These are phyloP conservation scores for Marasmius oreades DNA, from an alignment of 1,284 basidiomycete species.

Conservation along the genomic window DNA sequence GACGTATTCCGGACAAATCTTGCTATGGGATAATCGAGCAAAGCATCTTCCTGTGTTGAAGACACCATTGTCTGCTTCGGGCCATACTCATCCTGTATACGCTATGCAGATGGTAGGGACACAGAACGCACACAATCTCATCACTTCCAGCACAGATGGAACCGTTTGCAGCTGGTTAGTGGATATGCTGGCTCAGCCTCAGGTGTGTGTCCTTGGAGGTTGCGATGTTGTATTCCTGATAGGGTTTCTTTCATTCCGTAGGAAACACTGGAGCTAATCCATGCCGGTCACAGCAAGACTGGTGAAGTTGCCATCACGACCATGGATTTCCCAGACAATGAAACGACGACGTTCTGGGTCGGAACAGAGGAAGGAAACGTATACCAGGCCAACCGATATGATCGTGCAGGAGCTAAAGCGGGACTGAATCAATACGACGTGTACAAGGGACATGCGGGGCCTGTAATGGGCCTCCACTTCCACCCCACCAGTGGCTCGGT, in stretches of 20 bases:
- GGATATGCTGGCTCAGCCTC: slow-evolving; percentile 97
- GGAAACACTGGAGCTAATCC: slow-evolving; percentile 88
- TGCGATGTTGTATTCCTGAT: neutral
- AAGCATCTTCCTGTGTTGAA: slow-evolving; percentile 95
- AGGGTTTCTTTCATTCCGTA: slow-evolving; percentile 26
- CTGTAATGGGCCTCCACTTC: slow-evolving; percentile 92
- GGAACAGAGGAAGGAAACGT: slow-evolving; percentile 98
- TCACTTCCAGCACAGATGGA: slow-evolving; percentile 95
- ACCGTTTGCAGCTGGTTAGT: slow-evolving; percentile 97
- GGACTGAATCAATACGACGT: slow-evolving; percentile 90
- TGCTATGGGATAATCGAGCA: slow-evolving; percentile 98
- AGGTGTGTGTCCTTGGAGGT: slow-evolving; percentile 45
- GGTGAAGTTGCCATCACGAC: slow-evolving; percentile 93
- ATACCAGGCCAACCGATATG: slow-evolving; percentile 94
- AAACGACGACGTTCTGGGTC: slow-evolving; percentile 94
- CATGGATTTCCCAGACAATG: slow-evolving; percentile 90
- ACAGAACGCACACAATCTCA: slow-evolving; percentile 96
- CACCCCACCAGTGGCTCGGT: slow-evolving; percentile 89
- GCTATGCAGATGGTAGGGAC: slow-evolving; percentile 97
- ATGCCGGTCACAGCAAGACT: slow-evolving; percentile 89
- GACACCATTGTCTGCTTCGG: slow-evolving; percentile 90
- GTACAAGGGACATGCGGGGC: slow-evolving; percentile 90
- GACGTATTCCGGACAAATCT: slow-evolving; percentile 96
- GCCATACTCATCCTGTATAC: slow-evolving; percentile 98
- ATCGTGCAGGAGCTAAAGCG: slow-evolving; percentile 94